Conservation (phyloP, 2,329 filamentous ascomycete species). For the Paracoccidioides brasiliensis region DNA sequence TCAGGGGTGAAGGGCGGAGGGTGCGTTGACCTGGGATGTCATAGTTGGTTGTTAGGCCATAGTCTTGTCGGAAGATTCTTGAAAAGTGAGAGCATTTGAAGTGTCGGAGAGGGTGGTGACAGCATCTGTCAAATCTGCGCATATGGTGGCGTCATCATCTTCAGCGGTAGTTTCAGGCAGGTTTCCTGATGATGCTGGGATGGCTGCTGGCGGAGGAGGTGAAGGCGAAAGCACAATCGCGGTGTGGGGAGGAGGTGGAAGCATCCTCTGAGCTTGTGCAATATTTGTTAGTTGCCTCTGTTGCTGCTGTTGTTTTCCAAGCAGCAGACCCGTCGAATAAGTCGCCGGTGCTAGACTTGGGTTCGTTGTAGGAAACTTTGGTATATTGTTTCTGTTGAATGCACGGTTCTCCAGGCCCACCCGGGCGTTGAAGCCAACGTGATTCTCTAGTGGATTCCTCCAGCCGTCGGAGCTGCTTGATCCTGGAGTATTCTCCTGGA, state of each 20-base stretch:
- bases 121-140: constrained; percentile 5
- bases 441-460: constrained; percentile 9
- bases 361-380: neutral
- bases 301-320: neutral
- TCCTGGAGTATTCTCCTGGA: constrained; percentile 16
- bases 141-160: constrained; percentile 8
- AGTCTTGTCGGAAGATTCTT: constrained; percentile 28
- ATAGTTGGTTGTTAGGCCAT: constrained; percentile 31
- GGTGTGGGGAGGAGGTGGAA: neutral
- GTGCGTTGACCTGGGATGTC: constrained; percentile 28
- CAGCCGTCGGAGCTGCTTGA: constrained; percentile 12
- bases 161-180: constrained; percentile 4
- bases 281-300: neutral
- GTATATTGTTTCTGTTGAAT: neutral
- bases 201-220: neutral
- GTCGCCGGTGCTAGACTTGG: constrained; percentile 1
- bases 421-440: constrained; percentile 7
- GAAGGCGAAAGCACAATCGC: neutral
- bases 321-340: no score
- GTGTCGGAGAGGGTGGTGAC: constrained; percentile 3
- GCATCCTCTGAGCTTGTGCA: neutral
- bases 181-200: neutral
- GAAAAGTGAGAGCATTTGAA: constrained; percentile 17
- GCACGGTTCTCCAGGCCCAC: neutral
- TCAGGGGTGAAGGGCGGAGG: constrained; percentile 21